phyloP scores from a whole-genome alignment of 2,329 filamentous ascomycete species.

The Ceratocystis ficicola region DNA sequence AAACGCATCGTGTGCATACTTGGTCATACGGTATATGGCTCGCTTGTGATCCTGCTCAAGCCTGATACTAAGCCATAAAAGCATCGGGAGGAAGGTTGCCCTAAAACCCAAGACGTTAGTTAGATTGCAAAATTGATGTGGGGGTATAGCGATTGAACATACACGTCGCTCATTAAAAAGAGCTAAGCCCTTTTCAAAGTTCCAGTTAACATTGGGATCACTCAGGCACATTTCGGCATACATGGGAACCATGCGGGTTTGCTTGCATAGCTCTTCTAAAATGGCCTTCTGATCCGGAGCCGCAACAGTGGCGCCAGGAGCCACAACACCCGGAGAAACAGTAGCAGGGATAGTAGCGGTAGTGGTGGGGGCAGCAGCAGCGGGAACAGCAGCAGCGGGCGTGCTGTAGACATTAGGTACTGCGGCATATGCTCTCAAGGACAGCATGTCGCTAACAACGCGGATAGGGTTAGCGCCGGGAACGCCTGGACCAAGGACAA shows the following conservation, averaged over 20 bases:
- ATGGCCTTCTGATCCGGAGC: slow-evolving; percentile 53
- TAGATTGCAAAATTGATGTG: not conserved
- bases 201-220: slow-evolving; percentile 55
- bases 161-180: slow-evolving; percentile 69
- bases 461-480: slow-evolving; percentile 53
- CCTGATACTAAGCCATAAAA: slow-evolving; percentile 17
- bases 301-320: slow-evolving; percentile 27
- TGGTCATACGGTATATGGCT: too few relatives aligned
- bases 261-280: slow-evolving; percentile 60
- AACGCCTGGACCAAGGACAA: slow-evolving; percentile 64
- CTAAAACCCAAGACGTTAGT: slow-evolving; percentile 14
- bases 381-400: slow-evolving; percentile 27
- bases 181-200: slow-evolving; percentile 60
- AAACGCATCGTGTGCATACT: too few relatives aligned
- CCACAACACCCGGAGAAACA: slow-evolving; percentile 23
- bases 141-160: slow-evolving; percentile 23
- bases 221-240: slow-evolving; percentile 72
- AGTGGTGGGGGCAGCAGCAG: slow-evolving; percentile 23
- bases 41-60: not conserved
- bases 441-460: slow-evolving; percentile 69
- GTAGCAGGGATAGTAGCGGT: slow-evolving; percentile 19
- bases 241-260: slow-evolving; percentile 66
- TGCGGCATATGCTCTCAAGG: slow-evolving; percentile 52
- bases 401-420: slow-evolving; percentile 33
- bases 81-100: slow-evolving; percentile 20